Conservation (phyloP, 768 basidiomycete species). For the Lactifluus echinatus region DNA sequence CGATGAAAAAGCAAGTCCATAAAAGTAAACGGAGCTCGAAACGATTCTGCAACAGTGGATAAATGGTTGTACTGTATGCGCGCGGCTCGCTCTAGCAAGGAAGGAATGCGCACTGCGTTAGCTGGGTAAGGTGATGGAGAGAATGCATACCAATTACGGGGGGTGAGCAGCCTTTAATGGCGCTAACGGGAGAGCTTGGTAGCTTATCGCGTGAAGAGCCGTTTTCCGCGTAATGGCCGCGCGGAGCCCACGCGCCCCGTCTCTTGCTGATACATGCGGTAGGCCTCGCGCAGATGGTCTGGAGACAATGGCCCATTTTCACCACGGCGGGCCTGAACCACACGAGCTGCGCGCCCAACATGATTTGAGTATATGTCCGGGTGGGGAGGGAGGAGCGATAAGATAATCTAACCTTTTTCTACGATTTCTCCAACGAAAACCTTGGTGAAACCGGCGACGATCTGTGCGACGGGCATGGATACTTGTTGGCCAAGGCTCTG, state of each 20-base stretch:
- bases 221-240: constrained; percentile 58
- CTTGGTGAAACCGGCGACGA: constrained; percentile 84
- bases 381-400: too few species aligned
- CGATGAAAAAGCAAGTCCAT: neutral
- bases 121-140: neutral
- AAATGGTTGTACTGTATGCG: neutral
- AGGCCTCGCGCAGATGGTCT: constrained; percentile 85
- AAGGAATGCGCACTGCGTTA: neutral
- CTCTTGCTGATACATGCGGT: constrained; percentile 72
- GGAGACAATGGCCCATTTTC: constrained; percentile 78
- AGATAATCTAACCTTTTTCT: constrained; percentile 54
- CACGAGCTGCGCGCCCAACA: constrained; percentile 46
- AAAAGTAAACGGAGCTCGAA: neutral
- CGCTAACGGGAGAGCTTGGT: neutral
- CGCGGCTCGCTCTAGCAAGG: neutral
- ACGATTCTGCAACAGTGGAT: neutral
- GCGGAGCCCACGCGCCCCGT: constrained; percentile 77
- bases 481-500: constrained; percentile 74
- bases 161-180: neutral
- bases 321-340: constrained; percentile 60
- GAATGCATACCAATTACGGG: neutral
- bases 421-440: constrained; percentile 92
- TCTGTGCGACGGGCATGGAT: constrained; percentile 79
- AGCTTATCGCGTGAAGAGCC: constrained; percentile 41
- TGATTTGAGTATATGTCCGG: too few species aligned